Base-by-base conservation (phyloP, 352 stramenopile genomes). In the Globisporangium acanthophoron region DNA sequence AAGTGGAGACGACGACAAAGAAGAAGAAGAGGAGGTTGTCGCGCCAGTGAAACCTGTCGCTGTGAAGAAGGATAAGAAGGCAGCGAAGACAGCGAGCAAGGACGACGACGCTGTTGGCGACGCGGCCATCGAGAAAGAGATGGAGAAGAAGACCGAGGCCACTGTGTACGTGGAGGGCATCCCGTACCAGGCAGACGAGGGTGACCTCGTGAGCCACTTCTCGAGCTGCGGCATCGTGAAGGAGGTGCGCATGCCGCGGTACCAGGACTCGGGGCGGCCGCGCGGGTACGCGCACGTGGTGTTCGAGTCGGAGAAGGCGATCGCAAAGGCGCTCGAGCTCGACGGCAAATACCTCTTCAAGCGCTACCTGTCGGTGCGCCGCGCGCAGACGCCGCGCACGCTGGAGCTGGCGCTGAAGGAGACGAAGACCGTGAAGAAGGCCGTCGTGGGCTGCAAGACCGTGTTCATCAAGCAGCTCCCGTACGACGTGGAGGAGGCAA, bases 161-260 rank as follows among this genome's bases (percentile, higher is more conserved):
- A 94, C 85, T 0, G 82, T 98, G 37, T 98, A 98, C 70, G 85
- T 98, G 41, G 93, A 98, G 73, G 96, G 96, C 27, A 96, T 99
- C 45, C 90, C 96, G 41, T 99, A 98, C 77, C 82, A 88, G 51
- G 83, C 80, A 5, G 89, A 78, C 47, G 90, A 97, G 62, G 81
- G 96, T 15, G 85, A 98, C 58, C 64, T 99, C 11, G 83, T 90
- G 39, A 86, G 68, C 6, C 96, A 98, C 67, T 97, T 98, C 49
- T 74, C 81, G 16, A 71, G 71, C 15, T 96, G 85, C 57, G 77
- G 85, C 11, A 84, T 91, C n/a, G 86, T 99, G 54, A 73, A 93
- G 54, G 87, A 98, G 57, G 67, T 99, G 52, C 87, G 96, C n/a
- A 83, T 99, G 64, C 94, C 96, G 7, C 87, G 87, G 15, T 90